Base-by-base conservation (phyloP, 805 yeast species). In the Metschnikowia rubicola region DNA sequence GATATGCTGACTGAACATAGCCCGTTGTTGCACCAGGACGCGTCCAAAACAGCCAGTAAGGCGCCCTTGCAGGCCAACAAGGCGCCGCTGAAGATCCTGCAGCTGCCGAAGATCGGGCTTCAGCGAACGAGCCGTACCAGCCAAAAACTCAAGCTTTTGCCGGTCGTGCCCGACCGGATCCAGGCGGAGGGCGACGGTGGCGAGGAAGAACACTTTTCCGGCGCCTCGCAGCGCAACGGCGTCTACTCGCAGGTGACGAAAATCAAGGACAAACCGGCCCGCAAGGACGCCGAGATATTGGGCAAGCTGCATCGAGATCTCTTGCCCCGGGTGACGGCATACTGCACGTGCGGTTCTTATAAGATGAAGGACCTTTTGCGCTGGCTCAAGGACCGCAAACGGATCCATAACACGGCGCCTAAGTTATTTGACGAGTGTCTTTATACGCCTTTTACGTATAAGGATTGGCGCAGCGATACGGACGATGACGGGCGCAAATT, bases 321-420 rank as follows among this genome's bases (percentile, higher is more conserved):
- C 51, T 74, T 94, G 46, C 98, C 99, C 3, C 73, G 99, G 51
- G 97, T 91, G 1, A 92, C 98, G 0, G 96, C 97, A 3, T 94
- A 90, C 63, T 92, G 98, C 67, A 92, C 98, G 0, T 90, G 97
- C 28, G 91, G 97, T 30, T 82, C 94, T 21, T 94, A 91, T 61
- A 81, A 81, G 54, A 88, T 94, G 96, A 80, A 86, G 56, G 97
- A 90, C 41, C 70, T 94, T 35, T 74, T 86, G 40, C 73, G 92
- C 58, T 92, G 96, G 91, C 68, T 94, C 43, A 83, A 85, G 58
- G 94, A 88, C 41, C 77, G 89, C 19, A 86, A 81, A 61, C 70
- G 86, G 50, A 71, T 78, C 1, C 87, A 85, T 59, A 84, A 89
- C 33, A 83, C 94, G 0, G 81, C 81, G 55, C 97, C 98, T 1